Evolutionary conservation across 768 basidiomycete species (phyloP), one percentile per base, ranked within the genome.

Genomic region (Cyclocybe cylindracea): DNA sequence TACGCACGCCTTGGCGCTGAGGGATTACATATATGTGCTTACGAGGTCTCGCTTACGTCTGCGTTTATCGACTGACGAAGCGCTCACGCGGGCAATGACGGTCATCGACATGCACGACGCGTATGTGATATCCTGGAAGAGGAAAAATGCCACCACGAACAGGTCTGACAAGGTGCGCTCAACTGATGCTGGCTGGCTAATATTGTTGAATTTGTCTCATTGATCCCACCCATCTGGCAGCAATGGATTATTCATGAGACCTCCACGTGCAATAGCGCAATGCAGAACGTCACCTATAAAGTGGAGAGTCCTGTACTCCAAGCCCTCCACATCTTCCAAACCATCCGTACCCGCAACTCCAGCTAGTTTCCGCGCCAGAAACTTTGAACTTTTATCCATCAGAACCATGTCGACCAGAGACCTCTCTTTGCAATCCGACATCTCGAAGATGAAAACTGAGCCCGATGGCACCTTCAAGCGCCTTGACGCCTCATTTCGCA

Each of bases 391-490:
- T n/a, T 19, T 19, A 31, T 18, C 31, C 7, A 33, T 24, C 2
- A 50, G 53, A 39, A 42, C 7, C 11, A 61, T 61, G 59, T 47
- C 59, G 13, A 56, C 52, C 18, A 56, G 39, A 44, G 50, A 58
- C 40, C 48, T 53, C 14, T 34, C 46, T 5, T 50, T 52, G 13
- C 75, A 75, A 51, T 69, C 78, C 3, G 84, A 86, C 53, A 83
- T 89, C 47, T 66, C 72, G 9, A 82, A 78, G 59, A 75, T 78
- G 68, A 76, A 75, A 65, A 71, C 77, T 3, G 75, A 78, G 46
- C 53, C 72, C 1, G 85, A 89, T 54, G 91, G 91, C 4, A 75
- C 82, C 1, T 93, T 87, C 77, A 83, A 86, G 48, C 73, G 86
- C 19, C 36, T 44, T 14, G 64, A 61, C 42, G 58, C 67, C 33